Evolutionary conservation across 768 basidiomycete genomes (phyloP).

Genomic region (Lyophyllum shimeji): DNA sequence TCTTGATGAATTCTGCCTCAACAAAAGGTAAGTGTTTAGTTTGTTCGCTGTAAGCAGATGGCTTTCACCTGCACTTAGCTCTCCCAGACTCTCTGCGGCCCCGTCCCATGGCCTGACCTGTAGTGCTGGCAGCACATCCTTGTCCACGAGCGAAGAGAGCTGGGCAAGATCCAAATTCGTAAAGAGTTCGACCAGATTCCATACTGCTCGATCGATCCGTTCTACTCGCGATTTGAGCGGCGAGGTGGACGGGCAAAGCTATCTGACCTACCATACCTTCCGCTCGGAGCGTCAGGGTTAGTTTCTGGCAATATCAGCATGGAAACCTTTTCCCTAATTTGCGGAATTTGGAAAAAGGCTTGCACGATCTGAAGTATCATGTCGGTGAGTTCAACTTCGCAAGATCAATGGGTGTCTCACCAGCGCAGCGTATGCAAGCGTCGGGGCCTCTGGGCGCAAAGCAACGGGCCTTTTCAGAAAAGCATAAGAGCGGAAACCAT

Average conservation of each 20-base stretch:
- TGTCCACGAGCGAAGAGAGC: constrained; percentile 55
- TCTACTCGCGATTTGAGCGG: background rate
- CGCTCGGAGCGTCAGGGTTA: constrained; percentile 19
- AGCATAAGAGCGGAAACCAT: background rate
- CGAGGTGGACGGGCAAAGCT: background rate
- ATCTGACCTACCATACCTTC: constrained; percentile 28
- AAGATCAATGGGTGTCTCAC: constrained; percentile 29
- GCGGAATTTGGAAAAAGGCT: constrained; percentile 68
- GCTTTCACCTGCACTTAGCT: constrained; percentile 14
- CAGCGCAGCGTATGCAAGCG: constrained; percentile 58
- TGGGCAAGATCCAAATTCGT: constrained; percentile 68
- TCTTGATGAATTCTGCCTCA: constrained; percentile 48
- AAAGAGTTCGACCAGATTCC: constrained; percentile 64
- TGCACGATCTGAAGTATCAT: constrained; percentile 42
- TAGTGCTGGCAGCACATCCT: constrained; percentile 47
- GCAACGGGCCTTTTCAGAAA: constrained; percentile 59
- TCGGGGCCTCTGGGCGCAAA: constrained; percentile 54
- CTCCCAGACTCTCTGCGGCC: constrained; percentile 23
- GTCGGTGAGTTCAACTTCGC: background rate
- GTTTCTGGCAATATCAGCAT: constrained; percentile 30
- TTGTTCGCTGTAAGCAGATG: constrained; percentile 3
- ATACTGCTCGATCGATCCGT: constrained; percentile 46
- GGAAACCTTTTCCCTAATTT: constrained; percentile 52
- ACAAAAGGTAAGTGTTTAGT: constrained; percentile 1
- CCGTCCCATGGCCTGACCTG: constrained; percentile 36